A percentile compares a stretch with the other conserved stretches of the same genome.
These are phyloP conservation scores for Colletotrichum sp. DNA, from an alignment of 2,329 filamentous ascomycete species.

Conservation along the genomic window DNA sequence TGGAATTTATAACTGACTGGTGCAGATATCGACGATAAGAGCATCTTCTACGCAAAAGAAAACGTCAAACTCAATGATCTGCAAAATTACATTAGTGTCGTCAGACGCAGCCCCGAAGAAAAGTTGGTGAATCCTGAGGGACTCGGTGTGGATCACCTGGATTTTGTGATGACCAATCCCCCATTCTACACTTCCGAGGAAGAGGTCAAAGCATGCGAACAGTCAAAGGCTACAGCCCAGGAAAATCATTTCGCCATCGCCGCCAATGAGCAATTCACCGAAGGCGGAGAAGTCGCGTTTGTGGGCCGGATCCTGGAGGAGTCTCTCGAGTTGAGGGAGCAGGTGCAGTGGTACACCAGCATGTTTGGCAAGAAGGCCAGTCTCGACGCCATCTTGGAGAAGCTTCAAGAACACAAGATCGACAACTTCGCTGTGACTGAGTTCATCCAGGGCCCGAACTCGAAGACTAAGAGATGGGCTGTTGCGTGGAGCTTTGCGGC, in stretches of 20 bases:
- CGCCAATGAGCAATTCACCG: constrained; percentile 82
- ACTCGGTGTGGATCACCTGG: constrained; percentile 56
- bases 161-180: constrained; percentile 93
- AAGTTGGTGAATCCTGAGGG: constrained; percentile 69
- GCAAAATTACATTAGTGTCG: constrained; percentile 65
- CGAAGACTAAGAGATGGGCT: constrained; percentile 82
- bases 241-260: constrained; percentile 79
- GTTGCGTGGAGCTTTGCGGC: constrained; percentile 84
- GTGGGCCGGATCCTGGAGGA: constrained; percentile 74
- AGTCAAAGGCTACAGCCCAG: constrained; percentile 70
- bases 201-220: constrained; percentile 71
- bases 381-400: constrained; percentile 65
- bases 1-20: background rate
- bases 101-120: constrained; percentile 56
- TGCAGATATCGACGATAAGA: constrained; percentile 77
- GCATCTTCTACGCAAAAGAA: constrained; percentile 65
- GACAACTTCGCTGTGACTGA: constrained; percentile 84
- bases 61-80: constrained; percentile 75
- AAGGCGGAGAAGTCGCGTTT: constrained; percentile 80
- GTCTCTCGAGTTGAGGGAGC: constrained; percentile 62
- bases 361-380: constrained; percentile 87
- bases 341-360: constrained; percentile 85
- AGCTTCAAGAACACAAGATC: constrained; percentile 60
- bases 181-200: constrained; percentile 84
- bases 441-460: constrained; percentile 79